Base-by-base conservation (phyloP, 495 filamentous ascomycete species). In the Penicillium lividum region DNA sequence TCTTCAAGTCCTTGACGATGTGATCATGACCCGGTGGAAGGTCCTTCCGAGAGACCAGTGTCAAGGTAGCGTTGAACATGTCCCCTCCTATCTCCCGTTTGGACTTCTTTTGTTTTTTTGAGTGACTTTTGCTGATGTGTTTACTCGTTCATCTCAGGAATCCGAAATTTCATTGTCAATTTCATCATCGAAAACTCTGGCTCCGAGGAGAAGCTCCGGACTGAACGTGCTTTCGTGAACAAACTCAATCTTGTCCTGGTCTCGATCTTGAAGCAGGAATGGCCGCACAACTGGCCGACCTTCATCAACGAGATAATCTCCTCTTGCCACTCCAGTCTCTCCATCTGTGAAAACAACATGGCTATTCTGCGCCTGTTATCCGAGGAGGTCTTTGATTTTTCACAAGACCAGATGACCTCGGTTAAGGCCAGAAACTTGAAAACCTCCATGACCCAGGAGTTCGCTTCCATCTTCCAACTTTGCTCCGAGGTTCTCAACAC, bases 311-410 rank as follows among this genome's bases (percentile, higher is more conserved):
- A 99, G 81, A 98, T 99, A 69, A 92, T 98, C 64, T 88, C 90
- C 10, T 95, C 93, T 29, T 97, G 93, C 70, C 92, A 93, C 65
- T 91, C 89, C 55, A 96, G 90, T 73, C 82, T 98, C 31, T 92
- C 94, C 3, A 93, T 98, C 65, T 99, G 94, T 79, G 94, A 99
- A 77, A 99, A 99, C 78, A 99, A 99, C 77, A 99, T 99, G 95
- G 91, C 88, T 43, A 98, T 99, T 58, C 86, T 99, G 40, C 87
- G 95, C 47, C 78, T 99, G 61, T 82, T 99, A 38, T 98, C 94
- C 9, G 94, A 99, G 72, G 94, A 98, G 74, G 94, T 98, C 7
- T 98, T 99, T 68, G 94, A 99, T 74, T 99, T 92, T 71, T 98
- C 95, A 7, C 92, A 93, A 51, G 94, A 98, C 62, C 92, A 97